These are phyloP conservation scores for Cytospora schulzeri DNA, from an alignment of 2,329 filamentous ascomycete species.

Conservation along the genomic window DNA sequence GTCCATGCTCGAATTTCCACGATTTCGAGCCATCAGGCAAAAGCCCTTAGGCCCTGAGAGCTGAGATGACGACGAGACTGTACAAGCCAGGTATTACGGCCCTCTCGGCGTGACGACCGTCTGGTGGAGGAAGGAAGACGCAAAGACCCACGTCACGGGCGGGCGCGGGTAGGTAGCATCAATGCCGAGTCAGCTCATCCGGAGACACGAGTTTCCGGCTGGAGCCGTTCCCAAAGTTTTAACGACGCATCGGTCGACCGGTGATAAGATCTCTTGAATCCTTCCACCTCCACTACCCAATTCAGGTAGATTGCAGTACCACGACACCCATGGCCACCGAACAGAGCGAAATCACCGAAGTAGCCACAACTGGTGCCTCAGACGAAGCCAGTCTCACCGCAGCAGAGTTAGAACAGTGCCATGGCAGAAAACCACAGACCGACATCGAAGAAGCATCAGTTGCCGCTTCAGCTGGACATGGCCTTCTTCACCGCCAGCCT, in stretches of 20 bases:
- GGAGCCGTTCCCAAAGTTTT: background rate
- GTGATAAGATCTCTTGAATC: background rate
- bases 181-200: background rate
- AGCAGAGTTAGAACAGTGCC: background rate
- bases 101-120: too few species aligned
- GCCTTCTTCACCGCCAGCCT: background rate
- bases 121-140: too few species aligned
- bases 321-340: background rate
- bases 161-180: background rate
- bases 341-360: background rate
- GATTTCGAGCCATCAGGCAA: too few species aligned
- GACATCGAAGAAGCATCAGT: background rate
- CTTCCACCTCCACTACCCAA: background rate
- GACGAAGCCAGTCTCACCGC: background rate
- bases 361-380: background rate
- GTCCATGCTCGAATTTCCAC: too few species aligned
- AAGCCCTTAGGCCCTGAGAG: too few species aligned
- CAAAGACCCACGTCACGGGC: too few species aligned
- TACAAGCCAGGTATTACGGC: too few species aligned
- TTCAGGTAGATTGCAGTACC: background rate
- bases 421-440: background rate
- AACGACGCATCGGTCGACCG: background rate
- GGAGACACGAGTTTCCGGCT: background rate
- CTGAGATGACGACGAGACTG: too few species aligned
- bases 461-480: background rate